These are phyloP conservation scores for Xylaria scruposa DNA, from an alignment of 495 filamentous ascomycete species.

Conservation along the genomic window DNA sequence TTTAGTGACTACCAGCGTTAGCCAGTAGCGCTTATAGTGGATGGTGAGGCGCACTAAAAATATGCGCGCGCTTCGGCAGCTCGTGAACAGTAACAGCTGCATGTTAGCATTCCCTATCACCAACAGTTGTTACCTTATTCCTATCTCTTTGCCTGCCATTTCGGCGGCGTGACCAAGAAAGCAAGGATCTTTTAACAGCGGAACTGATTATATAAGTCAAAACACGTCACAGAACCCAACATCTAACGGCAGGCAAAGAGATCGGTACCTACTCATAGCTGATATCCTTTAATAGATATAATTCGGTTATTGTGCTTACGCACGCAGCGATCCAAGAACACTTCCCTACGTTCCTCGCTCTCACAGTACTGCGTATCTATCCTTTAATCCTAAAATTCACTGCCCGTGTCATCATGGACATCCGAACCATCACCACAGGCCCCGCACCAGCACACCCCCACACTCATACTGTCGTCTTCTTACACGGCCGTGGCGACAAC, in stretches of 20 bases:
- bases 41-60: neutral
- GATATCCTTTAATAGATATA: neutral
- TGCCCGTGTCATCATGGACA: conserved; percentile 18
- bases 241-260: too few species aligned
- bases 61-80: neutral
- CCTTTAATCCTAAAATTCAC: neutral
- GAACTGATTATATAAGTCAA: too few species aligned
- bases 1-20: neutral
- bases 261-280: neutral
- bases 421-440: conserved; percentile 36
- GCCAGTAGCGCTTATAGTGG: neutral
- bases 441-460: conserved; percentile 42
- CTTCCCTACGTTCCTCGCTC: neutral
- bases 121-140: neutral
- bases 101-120: neutral
- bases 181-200: too few species aligned
- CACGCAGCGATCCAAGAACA: neutral
- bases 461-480: conserved; percentile 65
- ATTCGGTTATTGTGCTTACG: neutral
- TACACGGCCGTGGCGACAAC: conserved; percentile 66
- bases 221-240: too few species aligned
- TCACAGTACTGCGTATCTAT: neutral
- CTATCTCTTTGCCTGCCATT: too few species aligned
- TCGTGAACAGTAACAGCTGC: neutral
- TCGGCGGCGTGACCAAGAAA: too few species aligned